These are phyloP conservation scores for Aspergillus uvarum DNA, from an alignment of 2,329 filamentous ascomycete genomes.

Conservation along the genomic window DNA sequence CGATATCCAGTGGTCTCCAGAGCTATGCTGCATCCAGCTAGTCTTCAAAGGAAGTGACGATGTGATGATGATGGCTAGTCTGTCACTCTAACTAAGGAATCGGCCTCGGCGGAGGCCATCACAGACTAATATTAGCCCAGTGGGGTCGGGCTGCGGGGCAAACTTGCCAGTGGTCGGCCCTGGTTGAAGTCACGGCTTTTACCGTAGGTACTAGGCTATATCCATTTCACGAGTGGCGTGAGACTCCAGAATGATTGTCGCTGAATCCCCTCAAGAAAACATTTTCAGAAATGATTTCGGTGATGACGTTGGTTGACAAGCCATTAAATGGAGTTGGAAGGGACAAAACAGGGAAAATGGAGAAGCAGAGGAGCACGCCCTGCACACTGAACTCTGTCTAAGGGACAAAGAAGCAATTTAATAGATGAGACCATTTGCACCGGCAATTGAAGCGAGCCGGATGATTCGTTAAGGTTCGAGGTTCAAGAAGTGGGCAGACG, in stretches of 20 bases:
- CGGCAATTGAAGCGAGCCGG: background rate
- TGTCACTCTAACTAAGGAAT: background rate
- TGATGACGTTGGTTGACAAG: background rate
- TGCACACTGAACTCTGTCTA: too few species aligned
- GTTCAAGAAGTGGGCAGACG: background rate
- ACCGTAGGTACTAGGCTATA: background rate
- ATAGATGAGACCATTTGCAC: too few species aligned
- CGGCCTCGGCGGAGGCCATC: background rate
- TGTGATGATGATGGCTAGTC: background rate
- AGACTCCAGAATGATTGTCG: too few species aligned
- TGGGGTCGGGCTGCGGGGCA: conserved; percentile 5
- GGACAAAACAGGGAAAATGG: background rate
- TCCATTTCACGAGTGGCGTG: background rate
- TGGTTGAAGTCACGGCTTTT: background rate
- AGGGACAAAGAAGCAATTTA: too few species aligned
- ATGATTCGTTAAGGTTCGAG: background rate
- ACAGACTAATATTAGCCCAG: background rate
- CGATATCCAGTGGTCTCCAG: background rate
- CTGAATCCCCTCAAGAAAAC: too few species aligned
- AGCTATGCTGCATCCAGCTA: background rate
- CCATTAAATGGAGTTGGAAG: background rate
- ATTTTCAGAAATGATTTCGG: too few species aligned
- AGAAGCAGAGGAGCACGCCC: background rate
- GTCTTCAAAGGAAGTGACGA: background rate
- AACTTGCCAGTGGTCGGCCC: conserved; percentile 1